Conservation (phyloP, 306 rosid species). For the Pterocarpus santalinus region DNA sequence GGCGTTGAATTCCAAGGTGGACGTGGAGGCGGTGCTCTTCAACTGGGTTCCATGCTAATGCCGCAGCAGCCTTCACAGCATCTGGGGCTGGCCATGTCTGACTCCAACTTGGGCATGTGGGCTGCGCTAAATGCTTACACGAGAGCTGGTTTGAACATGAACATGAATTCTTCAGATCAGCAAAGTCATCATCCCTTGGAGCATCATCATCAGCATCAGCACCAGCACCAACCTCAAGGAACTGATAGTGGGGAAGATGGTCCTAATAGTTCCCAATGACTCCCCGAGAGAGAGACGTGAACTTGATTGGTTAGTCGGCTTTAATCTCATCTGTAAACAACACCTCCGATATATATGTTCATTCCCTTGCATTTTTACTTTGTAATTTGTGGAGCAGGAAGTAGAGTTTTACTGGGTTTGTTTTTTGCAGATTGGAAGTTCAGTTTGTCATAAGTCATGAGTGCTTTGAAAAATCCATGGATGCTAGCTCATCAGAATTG, state of each 20-base stretch:
- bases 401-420: slow-evolving; percentile 51
- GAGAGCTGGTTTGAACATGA: slow-evolving; percentile 71
- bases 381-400: slow-evolving; percentile 45
- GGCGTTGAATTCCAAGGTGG: slow-evolving; percentile 71
- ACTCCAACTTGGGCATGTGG: slow-evolving; percentile 88
- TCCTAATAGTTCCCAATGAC: slow-evolving; percentile 72
- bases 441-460: slow-evolving; percentile 45
- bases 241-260: slow-evolving; percentile 79
- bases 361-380: slow-evolving; percentile 13
- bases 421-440: slow-evolving; percentile 60
- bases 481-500: slow-evolving; percentile 4
- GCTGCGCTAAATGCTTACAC: slow-evolving; percentile 87
- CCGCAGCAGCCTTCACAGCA: slow-evolving; percentile 76
- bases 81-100: slow-evolving; percentile 72
- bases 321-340: slow-evolving; percentile 19
- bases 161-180: slow-evolving; percentile 54
- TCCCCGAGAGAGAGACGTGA: not conserved
- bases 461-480: slow-evolving; percentile 49
- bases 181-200: slow-evolving; percentile 46
- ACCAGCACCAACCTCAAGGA: slow-evolving; percentile 51
- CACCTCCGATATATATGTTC: not conserved
- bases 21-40: slow-evolving; percentile 58
- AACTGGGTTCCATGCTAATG: slow-evolving; percentile 83
- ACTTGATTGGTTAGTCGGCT: slow-evolving; percentile 58
- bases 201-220: slow-evolving; percentile 58